phyloP scores from a whole-genome alignment of 2,329 filamentous ascomycete species.

The Fusarium sp. region DNA sequence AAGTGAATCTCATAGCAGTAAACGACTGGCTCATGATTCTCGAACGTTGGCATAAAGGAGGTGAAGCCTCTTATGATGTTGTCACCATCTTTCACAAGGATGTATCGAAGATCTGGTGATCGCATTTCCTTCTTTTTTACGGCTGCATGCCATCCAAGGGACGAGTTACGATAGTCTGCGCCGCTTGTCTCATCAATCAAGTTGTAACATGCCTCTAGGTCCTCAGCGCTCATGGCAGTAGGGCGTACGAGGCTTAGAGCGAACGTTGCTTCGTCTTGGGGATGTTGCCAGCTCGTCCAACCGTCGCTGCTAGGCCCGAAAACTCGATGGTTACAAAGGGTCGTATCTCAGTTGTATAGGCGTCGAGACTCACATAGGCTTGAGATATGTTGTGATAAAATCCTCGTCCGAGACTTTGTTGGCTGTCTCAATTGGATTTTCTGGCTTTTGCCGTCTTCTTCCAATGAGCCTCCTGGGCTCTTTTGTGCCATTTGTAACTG shows the following conservation, averaged over 20 bases:
- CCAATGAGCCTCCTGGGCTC: constrained; percentile 23
- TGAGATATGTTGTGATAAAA: constrained; percentile 65
- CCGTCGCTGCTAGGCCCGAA: constrained; percentile 34
- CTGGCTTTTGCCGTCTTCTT: constrained; percentile 33
- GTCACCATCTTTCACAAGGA: constrained; percentile 67
- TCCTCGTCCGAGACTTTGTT: constrained; percentile 63
- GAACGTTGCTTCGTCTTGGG: constrained; percentile 59
- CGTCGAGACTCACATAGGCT: constrained; percentile 58
- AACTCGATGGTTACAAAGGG: neutral
- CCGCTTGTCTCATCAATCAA: constrained; percentile 76
- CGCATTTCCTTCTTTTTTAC: constrained; percentile 78
- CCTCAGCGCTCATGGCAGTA: constrained; percentile 56
- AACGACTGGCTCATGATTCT: constrained; percentile 75
- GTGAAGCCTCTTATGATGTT: constrained; percentile 66
- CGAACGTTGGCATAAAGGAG: constrained; percentile 80
- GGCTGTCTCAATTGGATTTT: constrained; percentile 62
- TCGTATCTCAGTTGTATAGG: neutral
- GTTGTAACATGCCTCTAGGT: constrained; percentile 68
- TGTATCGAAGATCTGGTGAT: constrained; percentile 76
- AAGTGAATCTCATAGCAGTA: constrained; percentile 89
- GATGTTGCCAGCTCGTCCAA: constrained; percentile 67
- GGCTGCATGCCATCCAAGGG: constrained; percentile 72
- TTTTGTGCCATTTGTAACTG: constrained; percentile 13
- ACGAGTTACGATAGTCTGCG: constrained; percentile 74
- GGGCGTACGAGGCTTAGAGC: constrained; percentile 61